Conservation (phyloP, 306 rosid species). For the Rosa lucieae region DNA sequence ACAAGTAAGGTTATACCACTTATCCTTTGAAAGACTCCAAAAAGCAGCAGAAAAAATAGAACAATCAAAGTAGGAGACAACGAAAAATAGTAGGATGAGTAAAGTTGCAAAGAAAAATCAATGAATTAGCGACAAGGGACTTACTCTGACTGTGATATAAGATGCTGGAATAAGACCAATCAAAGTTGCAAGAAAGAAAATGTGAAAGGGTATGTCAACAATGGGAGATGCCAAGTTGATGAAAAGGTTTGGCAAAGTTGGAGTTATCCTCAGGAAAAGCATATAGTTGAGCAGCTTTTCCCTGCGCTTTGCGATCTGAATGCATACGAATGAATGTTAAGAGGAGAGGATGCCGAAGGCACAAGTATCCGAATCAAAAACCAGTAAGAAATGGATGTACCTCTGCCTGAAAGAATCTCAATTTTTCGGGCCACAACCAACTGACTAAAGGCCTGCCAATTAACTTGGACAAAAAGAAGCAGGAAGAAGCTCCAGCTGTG, state of each 20-base stretch:
- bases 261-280: slow-evolving; percentile 97
- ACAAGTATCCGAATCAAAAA: slow-evolving; percentile 6
- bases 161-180: slow-evolving; percentile 88
- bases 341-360: no score
- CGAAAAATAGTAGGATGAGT: neutral
- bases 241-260: slow-evolving; percentile 90
- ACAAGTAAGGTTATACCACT: neutral
- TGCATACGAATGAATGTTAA: slow-evolving; percentile 1
- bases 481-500: slow-evolving; percentile 90
- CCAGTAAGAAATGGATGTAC: slow-evolving; percentile 29
- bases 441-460: slow-evolving; percentile 84
- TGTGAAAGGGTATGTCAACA: slow-evolving; percentile 89
- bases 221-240: slow-evolving; percentile 98
- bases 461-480: slow-evolving; percentile 86
- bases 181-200: slow-evolving; percentile 84
- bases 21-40: neutral
- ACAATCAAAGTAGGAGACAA: neutral
- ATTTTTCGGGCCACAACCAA: slow-evolving; percentile 93
- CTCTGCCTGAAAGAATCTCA: slow-evolving; percentile 91
- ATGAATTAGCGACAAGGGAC: slow-evolving; percentile 22
- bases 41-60: neutral
- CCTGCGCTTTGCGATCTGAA: slow-evolving; percentile 83
- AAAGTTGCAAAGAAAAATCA: neutral
- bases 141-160: slow-evolving; percentile 88
- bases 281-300: slow-evolving; percentile 93